Base-by-base conservation (phyloP, 257 asterid genomes). In the Cruciata laevipes region DNA sequence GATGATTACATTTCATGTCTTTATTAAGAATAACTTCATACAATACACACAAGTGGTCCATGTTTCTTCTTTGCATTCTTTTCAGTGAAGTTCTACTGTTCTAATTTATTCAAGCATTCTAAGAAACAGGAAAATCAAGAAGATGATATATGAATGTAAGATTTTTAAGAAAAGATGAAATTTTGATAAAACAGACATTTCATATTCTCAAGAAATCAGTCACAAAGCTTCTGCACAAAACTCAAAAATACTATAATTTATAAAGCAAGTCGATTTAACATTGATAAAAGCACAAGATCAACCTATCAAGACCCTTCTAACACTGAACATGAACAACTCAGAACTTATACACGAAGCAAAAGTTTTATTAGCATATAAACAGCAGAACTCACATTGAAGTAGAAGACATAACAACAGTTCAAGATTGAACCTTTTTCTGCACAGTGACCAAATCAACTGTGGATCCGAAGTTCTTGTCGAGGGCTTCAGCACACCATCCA, bases 401-500 rank as follows among this genome's bases (percentile, higher is more conserved):
- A 0, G 23, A 65, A 47, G 0, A n/a, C 2, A 40, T 44, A 57
- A 51, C 51, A 57, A 51, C 51, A 38, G 51, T 20, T 18, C 33
- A 72, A 42, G 69, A 80, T 37, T 55, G 81, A 8, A 44, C 80
- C 69, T 86, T 88, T 81, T 71, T 86, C 67, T 79, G 82, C 68
- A 86, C 80, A 0, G 88, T 83, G 59, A 83, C 82, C 77, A 91
- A 75, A 74, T 86, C 98, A 35, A 87, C 21, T 33, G 74, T 76
- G 9, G 90, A 83, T 18, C 98, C 97, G 31, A 79, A 81, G 27
- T 85, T 70, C 21, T 69, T 73, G 38, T 79, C 73, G 62, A 92
- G 83, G 70, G 89, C 95, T 75, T 89, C 93, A 4, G 87, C 91
- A 35, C 95, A 87, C 97, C 96, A 87, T 44, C 89, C 98, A 52